Conservation (phyloP, 768 basidiomycete species). For the Rhodotorula toruloides region DNA sequence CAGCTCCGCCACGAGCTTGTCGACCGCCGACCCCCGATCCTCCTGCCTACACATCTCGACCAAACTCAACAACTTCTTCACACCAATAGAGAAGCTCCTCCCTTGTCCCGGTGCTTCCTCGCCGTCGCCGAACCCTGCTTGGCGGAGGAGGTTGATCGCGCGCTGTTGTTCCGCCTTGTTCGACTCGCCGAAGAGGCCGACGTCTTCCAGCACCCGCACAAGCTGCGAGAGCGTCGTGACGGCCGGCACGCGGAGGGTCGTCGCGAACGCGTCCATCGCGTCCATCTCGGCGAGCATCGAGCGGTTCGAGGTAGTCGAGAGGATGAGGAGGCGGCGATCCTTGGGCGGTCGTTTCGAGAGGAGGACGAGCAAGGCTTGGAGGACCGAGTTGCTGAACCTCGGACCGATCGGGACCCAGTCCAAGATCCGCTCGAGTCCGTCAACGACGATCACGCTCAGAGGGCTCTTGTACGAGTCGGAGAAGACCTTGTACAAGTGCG, state of each 20-base stretch:
- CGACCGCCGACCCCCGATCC: conserved; percentile 17
- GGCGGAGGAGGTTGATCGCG: conserved; percentile 62
- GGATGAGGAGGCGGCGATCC: conserved; percentile 81
- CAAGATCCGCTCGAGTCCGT: conserved; percentile 85
- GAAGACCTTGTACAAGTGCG: conserved; percentile 86
- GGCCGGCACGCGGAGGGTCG: conserved; percentile 77
- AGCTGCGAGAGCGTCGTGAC: conserved; percentile 66
- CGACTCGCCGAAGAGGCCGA: conserved; percentile 71
- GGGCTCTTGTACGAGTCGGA: conserved; percentile 96
- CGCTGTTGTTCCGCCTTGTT: conserved; percentile 55
- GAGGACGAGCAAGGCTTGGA: conserved; percentile 83
- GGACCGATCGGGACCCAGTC: conserved; percentile 97
- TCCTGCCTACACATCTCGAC: conserved; percentile 95
- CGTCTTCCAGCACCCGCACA: conserved; percentile 70
- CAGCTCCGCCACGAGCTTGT: conserved; percentile 28
- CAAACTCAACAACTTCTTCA: conserved; percentile 85
- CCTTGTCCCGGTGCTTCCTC: conserved; percentile 53
- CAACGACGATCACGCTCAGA: conserved; percentile 88
- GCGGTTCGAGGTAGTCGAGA: conserved; percentile 86
- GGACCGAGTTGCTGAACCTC: conserved; percentile 88
- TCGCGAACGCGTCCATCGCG: conserved; percentile 79
- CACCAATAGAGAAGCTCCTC: conserved; percentile 56
- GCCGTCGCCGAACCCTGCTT: conserved; percentile 64
- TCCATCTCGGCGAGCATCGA: conserved; percentile 82
- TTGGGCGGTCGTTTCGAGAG: conserved; percentile 87